Evolutionary conservation across 257 asterid genomes (phyloP).

Genomic region (Salvia rosmarinus): DNA sequence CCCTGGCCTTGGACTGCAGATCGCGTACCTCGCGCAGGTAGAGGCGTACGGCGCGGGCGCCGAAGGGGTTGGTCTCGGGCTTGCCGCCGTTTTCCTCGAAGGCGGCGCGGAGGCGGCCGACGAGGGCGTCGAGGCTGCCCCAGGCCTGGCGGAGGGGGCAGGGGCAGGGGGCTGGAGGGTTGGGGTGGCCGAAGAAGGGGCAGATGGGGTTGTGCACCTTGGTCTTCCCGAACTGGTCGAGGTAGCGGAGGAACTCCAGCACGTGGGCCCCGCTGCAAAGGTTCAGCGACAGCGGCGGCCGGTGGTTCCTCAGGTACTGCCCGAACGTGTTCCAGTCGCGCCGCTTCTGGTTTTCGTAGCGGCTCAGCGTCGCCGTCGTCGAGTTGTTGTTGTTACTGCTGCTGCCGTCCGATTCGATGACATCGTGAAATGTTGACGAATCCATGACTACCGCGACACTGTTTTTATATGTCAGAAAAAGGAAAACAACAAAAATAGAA

Average conservation of each 20-base stretch:
- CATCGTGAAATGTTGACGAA: constrained; percentile 25
- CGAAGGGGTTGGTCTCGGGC: constrained; percentile 52
- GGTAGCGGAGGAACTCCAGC: constrained; percentile 53
- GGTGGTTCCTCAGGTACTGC: constrained; percentile 53
- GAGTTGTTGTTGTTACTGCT: not conserved
- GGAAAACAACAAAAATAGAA: not conserved
- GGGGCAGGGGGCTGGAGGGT: constrained; percentile 55
- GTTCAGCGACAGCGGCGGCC: constrained; percentile 49
- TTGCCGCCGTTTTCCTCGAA: constrained; percentile 55
- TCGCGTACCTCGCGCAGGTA: constrained; percentile 51
- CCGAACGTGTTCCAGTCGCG: constrained; percentile 56
- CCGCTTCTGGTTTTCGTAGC: constrained; percentile 54
- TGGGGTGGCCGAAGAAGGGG: constrained; percentile 52
- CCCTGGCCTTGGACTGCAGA: constrained; percentile 54
- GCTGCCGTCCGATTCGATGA: constrained; percentile 29
- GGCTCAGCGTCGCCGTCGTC: constrained; percentile 33
- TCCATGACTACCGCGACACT: constrained; percentile 17
- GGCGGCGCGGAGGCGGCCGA: constrained; percentile 56
- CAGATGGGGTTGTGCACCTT: constrained; percentile 47
- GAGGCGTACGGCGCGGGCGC: constrained; percentile 49
- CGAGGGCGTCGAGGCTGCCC: constrained; percentile 61
- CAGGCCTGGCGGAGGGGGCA: constrained; percentile 64
- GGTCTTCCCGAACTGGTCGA: constrained; percentile 53
- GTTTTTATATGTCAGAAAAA: not conserved
- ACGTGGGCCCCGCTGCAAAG: constrained; percentile 59